A percentile compares a stretch with the other conserved stretches of the same genome.
phyloP scores from a whole-genome alignment of 371 early-diverging fungal species.

The Mortierella sp. region DNA sequence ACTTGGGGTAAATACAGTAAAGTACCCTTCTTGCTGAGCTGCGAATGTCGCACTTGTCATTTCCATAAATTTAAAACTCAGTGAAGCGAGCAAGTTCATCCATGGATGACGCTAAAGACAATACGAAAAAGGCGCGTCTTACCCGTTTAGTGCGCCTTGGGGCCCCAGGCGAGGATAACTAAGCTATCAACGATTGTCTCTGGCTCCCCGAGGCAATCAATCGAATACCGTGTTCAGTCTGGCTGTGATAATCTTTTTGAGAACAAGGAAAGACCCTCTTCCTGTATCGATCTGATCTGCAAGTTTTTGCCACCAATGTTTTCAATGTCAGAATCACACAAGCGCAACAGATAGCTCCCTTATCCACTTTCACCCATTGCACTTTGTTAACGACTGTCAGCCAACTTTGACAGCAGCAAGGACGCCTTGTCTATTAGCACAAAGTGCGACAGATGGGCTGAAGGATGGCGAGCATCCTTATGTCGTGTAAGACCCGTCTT shows the following conservation, averaged over 20 bases:
- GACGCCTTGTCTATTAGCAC: not conserved
- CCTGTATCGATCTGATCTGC: no score
- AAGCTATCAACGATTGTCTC: no score
- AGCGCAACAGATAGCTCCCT: no score
- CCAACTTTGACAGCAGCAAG: not conserved
- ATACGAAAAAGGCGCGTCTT: not conserved
- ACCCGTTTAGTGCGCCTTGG: no score
- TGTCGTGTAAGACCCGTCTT: not conserved
- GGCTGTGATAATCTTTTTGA: no score
- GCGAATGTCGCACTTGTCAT: not conserved
- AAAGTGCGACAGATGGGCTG: not conserved
- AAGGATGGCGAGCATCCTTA: not conserved
- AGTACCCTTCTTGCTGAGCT: not conserved
- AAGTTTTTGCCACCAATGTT: no score
- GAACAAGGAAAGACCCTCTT: no score
- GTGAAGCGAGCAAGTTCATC: not conserved
- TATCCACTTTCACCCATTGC: not conserved
- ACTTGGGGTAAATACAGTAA: not conserved
- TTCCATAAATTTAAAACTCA: not conserved
- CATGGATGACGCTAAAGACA: not conserved
- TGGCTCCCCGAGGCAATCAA: no score
- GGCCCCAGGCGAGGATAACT: no score
- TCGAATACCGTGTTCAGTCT: no score
- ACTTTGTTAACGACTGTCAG: not conserved
- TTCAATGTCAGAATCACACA: no score